phyloP scores from a whole-genome alignment of 257 asterid species.

The Lavandula angustifolia region DNA sequence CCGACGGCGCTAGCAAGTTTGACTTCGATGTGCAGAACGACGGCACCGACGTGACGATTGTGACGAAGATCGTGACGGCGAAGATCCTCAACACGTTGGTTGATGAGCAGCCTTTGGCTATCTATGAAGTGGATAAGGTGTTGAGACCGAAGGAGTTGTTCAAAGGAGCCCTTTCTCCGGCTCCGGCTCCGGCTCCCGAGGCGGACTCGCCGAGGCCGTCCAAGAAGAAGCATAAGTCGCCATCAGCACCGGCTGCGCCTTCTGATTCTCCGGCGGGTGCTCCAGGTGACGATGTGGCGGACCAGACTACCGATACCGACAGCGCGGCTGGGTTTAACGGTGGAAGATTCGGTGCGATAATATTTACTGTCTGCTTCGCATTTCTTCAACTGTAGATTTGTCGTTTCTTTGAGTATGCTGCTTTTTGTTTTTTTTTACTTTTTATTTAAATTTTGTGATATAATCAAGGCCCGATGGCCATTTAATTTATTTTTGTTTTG shows the following conservation, averaged over 20 bases:
- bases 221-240: conserved; percentile 33
- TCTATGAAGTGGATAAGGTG: conserved; percentile 58
- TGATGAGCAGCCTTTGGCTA: conserved; percentile 67
- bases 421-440: background rate
- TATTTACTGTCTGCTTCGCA: conserved; percentile 30
- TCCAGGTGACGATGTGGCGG: conserved; percentile 40
- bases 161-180: conserved; percentile 44
- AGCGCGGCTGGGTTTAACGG: conserved; percentile 29
- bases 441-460: conserved; percentile 11
- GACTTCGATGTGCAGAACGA: conserved; percentile 57
- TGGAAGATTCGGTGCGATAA: conserved; percentile 28
- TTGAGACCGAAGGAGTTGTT: conserved; percentile 59
- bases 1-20: conserved; percentile 56
- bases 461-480: too few species aligned
- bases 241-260: conserved; percentile 32
- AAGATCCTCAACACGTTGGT: conserved; percentile 55
- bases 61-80: conserved; percentile 53
- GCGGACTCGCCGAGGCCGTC: conserved; percentile 36
- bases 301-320: conserved; percentile 29
- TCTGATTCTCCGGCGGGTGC: conserved; percentile 43
- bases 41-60: conserved; percentile 55
- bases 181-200: conserved; percentile 43
- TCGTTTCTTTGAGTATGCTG: background rate
- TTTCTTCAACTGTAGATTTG: conserved; percentile 26
- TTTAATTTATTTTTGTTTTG: too few species aligned